Base-by-base conservation (phyloP, 2,329 filamentous ascomycete species). In the Cladosporium phlei region DNA sequence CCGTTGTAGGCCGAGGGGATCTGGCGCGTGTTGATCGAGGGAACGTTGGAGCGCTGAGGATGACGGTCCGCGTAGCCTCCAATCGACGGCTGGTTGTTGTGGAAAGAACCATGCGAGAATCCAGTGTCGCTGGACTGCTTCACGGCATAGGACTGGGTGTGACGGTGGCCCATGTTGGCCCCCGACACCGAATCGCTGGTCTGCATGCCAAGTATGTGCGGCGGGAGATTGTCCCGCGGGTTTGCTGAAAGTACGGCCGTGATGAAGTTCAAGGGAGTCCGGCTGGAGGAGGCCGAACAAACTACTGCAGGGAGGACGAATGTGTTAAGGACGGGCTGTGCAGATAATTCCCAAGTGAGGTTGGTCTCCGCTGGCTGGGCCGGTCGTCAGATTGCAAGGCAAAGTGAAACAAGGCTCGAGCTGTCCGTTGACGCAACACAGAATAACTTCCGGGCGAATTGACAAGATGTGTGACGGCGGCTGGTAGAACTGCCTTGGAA, bases 51-150 rank as follows among this genome's bases (percentile, higher is more conserved):
- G 58, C 89, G 80, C 60, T 90, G 85, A 56, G 86, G 82, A 69
- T 94, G 88, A 61, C 90, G 82, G 66, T 95, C 89, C 55, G 83
- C 85, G 63, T 95, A 95, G 51, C 88, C 86, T 59, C 80, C 78
- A 56, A 89, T 77, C 17, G 74, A 72, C 48, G 76, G 72, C 58
- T 81, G 78, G 70, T 95, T 94, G 48, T 87, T 91, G 62, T 83
- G 83, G 70, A 94, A 96, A 49, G 90, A 89, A 55, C 87, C 88
- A 66, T 95, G 89, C 38, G 90, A 95, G 70, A 95, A 95, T 55
- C 88, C 89, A 38, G 88, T 93, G 59, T 90, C 85, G 64, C 87
- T 77, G 53, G 72, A 86, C 52, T 87, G 83, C 73, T 94, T 94
- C 17, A 60, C 55, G 47, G 86, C 88, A 52, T 81, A 80, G 61